These are phyloP conservation scores for Leptographium radiaticola DNA, from an alignment of 2,329 filamentous ascomycete genomes.

Conservation along the genomic window DNA sequence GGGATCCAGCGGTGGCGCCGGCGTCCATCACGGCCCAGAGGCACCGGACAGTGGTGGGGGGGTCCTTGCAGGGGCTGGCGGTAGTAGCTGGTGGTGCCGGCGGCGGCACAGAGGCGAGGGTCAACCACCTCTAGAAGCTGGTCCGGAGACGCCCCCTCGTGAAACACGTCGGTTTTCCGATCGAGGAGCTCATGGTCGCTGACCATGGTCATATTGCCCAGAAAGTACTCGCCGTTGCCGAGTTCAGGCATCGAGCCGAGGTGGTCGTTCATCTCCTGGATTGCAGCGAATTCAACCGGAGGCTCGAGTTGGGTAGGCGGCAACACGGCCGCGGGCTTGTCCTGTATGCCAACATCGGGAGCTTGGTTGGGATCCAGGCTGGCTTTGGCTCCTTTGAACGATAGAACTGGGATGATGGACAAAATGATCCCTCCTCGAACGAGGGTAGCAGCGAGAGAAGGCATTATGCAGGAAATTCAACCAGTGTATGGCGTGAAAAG, in stretches of 20 bases:
- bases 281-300: neutral
- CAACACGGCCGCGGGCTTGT: too few relatives aligned
- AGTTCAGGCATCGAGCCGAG: neutral
- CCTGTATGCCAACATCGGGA: too few relatives aligned
- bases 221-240: neutral
- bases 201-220: neutral
- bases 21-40: neutral
- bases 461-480: neutral
- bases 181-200: neutral
- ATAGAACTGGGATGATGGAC: neutral
- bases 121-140: neutral
- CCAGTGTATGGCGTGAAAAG: neutral
- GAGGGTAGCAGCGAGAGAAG: neutral
- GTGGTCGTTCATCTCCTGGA: neutral
- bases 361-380: too few relatives aligned
- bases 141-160: too few relatives aligned
- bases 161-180: too few relatives aligned
- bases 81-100: neutral
- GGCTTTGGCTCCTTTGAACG: too few relatives aligned
- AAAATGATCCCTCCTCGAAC: neutral
- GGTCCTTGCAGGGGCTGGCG: neutral
- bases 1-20: constrained; percentile 3
- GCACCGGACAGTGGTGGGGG: neutral
- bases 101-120: constrained; percentile 1
- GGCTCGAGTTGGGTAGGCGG: too few relatives aligned